Conservation (phyloP, 2,329 filamentous ascomycete species). For the Exophiala sp. region DNA sequence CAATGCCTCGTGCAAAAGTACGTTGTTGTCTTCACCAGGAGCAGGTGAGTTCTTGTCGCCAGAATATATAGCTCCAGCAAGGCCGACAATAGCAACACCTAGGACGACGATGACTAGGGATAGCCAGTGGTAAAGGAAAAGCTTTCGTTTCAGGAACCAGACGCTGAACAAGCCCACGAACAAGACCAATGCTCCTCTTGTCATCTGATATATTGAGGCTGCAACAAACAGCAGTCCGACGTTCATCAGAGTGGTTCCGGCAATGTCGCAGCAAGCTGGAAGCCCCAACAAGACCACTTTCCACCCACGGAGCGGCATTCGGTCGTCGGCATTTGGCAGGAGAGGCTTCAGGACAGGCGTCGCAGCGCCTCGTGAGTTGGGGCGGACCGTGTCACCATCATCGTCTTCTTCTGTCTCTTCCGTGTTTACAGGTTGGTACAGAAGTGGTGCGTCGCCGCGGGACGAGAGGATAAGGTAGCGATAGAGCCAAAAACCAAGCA, state of each 20-base stretch:
- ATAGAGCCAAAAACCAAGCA: constrained; percentile 67
- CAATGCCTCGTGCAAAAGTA: constrained; percentile 26
- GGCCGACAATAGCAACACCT: constrained; percentile 83
- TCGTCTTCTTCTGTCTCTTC: constrained; percentile 45
- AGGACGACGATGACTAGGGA: constrained; percentile 80
- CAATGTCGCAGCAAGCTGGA: constrained; percentile 89
- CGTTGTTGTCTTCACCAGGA: constrained; percentile 34
- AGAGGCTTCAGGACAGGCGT: constrained; percentile 53
- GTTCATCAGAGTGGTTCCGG: constrained; percentile 96
- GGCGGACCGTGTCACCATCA: constrained; percentile 44
- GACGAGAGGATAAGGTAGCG: constrained; percentile 35
- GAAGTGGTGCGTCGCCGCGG: constrained; percentile 38
- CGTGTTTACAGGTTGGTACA: constrained; percentile 63
- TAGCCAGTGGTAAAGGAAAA: constrained; percentile 88
- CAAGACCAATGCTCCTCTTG: constrained; percentile 84
- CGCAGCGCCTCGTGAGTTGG: constrained; percentile 40
- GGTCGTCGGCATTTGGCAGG: constrained; percentile 53
- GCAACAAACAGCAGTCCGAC: constrained; percentile 89
- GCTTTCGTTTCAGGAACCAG: constrained; percentile 73
- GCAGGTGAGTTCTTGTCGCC: constrained; percentile 42
- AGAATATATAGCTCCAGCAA: constrained; percentile 77
- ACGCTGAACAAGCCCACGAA: constrained; percentile 97
- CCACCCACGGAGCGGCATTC: constrained; percentile 63
- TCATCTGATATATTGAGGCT: constrained; percentile 98
- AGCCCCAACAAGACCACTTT: constrained; percentile 73